A percentile compares a stretch with the other conserved stretches of the same genome.
Conservation (phyloP, 106 monocot genomes). For the Agapanthus africanus region DNA sequence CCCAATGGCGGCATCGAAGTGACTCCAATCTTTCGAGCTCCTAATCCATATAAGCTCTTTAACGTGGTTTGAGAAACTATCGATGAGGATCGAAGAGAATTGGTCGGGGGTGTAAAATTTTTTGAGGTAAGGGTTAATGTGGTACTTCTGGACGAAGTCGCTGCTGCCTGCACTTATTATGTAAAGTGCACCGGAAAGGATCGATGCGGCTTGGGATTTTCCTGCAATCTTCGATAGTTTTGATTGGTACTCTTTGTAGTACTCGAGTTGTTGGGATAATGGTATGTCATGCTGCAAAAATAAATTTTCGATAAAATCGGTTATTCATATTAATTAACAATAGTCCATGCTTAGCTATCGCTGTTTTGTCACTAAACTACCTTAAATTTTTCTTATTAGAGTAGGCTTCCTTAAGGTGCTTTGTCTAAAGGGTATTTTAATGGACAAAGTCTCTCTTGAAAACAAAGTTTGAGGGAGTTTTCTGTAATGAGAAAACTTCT, state of each 20-base stretch:
- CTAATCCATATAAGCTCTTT: slow-evolving; percentile 51
- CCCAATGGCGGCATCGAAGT: slow-evolving; percentile 75
- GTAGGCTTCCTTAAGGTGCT: no score
- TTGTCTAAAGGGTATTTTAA: no score
- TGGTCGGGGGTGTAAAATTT: slow-evolving; percentile 46
- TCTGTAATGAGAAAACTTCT: no score
- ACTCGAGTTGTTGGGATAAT: slow-evolving; percentile 57
- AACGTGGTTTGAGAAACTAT: slow-evolving; percentile 47
- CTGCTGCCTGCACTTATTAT: slow-evolving; percentile 59
- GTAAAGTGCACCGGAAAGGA: slow-evolving; percentile 56
- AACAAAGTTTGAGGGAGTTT: no score
- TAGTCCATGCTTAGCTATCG: no score
- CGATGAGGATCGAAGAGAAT: slow-evolving; percentile 47
- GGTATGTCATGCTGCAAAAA: slow-evolving; percentile 64
- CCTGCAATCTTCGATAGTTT: slow-evolving; percentile 55
- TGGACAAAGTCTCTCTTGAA: no score
- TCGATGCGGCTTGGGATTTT: slow-evolving; percentile 34
- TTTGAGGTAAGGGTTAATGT: slow-evolving; percentile 67
- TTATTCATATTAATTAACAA: no score
- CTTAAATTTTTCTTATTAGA: no score
- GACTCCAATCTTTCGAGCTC: slow-evolving; percentile 73
- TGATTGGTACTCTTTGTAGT: slow-evolving; percentile 71
- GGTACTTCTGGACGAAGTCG: slow-evolving; percentile 85
- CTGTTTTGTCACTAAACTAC: no score
- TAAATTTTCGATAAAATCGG: not conserved